Evolutionary conservation across 805 yeast species (phyloP).

Genomic region (Metschnikowia sp.): DNA sequence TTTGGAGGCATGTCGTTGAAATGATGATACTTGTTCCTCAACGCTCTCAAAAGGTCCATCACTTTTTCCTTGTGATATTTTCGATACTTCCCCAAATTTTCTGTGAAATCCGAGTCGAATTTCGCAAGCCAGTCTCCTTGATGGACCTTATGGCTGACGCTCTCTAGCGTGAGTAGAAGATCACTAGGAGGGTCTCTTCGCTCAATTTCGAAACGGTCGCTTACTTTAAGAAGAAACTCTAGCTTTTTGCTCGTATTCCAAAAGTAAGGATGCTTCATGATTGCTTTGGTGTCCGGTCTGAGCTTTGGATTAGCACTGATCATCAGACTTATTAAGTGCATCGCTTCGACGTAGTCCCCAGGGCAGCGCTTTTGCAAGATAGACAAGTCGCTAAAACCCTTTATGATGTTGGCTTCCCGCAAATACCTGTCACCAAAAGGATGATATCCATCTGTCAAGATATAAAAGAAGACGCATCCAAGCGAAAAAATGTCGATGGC

Average conservation of each 20-base stretch:
- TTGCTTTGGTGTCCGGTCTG: conserved; percentile 68
- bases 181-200: conserved; percentile 74
- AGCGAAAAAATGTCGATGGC: conserved; percentile 91
- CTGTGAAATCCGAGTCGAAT: conserved; percentile 71
- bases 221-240: conserved; percentile 80
- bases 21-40: conserved; percentile 93
- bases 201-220: conserved; percentile 88
- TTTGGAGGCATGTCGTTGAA: conserved; percentile 80
- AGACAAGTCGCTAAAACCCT: conserved; percentile 53
- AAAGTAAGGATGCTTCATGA: conserved; percentile 83
- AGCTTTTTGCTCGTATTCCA: conserved; percentile 75
- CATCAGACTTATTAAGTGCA: conserved; percentile 71
- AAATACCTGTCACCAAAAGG: conserved; percentile 93
- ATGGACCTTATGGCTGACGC: conserved; percentile 33
- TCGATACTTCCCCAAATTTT: conserved; percentile 85
- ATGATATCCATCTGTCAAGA: conserved; percentile 77
- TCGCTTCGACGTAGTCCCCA: conserved; percentile 57
- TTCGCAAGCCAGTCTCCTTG: conserved; percentile 72
- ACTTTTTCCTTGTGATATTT: conserved; percentile 76
- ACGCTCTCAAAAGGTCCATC: conserved; percentile 82
- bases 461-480: conserved; percentile 91
- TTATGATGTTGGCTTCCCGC: conserved; percentile 85
- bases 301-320: conserved; percentile 58
- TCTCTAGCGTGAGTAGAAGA: conserved; percentile 54
- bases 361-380: conserved; percentile 42